phyloP scores from a whole-genome alignment of 163 green algal species.

The Chloroidium sp. region DNA sequence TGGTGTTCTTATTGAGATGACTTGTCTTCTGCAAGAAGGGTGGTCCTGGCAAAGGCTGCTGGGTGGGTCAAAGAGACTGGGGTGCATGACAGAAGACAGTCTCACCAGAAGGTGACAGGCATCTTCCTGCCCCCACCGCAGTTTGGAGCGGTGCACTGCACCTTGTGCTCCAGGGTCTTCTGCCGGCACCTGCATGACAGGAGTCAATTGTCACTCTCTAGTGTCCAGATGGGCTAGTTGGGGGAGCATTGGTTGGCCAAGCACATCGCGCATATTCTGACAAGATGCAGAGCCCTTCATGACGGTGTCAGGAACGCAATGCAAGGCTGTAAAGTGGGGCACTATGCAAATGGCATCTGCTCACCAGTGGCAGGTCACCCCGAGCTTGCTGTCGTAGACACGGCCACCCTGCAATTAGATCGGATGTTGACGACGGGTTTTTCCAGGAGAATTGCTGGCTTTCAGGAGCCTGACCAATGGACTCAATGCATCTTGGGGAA shows the following conservation, averaged over 20 bases:
- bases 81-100: too few species aligned
- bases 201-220: too few species aligned
- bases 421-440: neutral
- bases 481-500: too few species aligned
- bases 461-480: neutral
- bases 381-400: conserved; percentile 62
- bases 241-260: too few species aligned
- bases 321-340: neutral
- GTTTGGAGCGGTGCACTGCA: conserved; percentile 46
- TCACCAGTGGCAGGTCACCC: conserved; percentile 70
- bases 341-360: too few species aligned
- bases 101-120: conserved; percentile 59
- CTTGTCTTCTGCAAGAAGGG: too few species aligned
- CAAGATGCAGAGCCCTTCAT: too few species aligned
- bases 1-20: too few species aligned
- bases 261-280: too few species aligned
- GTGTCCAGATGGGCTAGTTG: too few species aligned
- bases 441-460: neutral
- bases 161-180: conserved; percentile 66
- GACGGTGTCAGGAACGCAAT: neutral
- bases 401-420: conserved; percentile 43
- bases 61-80: too few species aligned
- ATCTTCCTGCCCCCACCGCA: conserved; percentile 43
- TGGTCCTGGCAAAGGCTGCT: too few species aligned
- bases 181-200: conserved; percentile 45